Conservation (phyloP, 768 basidiomycete species). For the Xerocomellus chrysenteron region DNA sequence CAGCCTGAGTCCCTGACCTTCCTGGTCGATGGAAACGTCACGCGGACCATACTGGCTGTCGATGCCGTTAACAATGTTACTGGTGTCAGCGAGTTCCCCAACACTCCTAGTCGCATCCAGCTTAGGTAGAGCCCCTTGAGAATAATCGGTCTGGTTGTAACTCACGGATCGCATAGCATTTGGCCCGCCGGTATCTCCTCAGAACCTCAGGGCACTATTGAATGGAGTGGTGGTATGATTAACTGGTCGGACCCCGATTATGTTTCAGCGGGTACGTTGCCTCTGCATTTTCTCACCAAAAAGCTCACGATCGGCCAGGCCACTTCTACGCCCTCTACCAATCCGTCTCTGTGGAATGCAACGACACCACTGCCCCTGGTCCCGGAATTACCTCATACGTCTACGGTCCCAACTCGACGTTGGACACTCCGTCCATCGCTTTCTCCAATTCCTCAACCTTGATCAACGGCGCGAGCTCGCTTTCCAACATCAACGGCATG, state of each 20-base stretch:
- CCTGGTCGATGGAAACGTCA: conserved; percentile 66
- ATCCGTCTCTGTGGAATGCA: conserved; percentile 63
- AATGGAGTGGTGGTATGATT: conserved; percentile 84
- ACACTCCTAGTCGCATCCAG: conserved; percentile 78
- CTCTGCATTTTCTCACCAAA: not conserved
- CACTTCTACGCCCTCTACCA: conserved; percentile 69
- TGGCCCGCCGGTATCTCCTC: conserved; percentile 80
- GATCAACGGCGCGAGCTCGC: conserved; percentile 40
- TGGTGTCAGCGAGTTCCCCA: conserved; percentile 67
- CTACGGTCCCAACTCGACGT: conserved; percentile 55
- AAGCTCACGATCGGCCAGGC: conserved; percentile 35
- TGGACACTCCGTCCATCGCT: conserved; percentile 50
- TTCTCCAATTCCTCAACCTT: conserved; percentile 60
- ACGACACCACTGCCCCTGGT: conserved; percentile 44
- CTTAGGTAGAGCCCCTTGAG: conserved; percentile 51
- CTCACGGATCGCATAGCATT: conserved; percentile 39
- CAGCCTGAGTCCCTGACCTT: conserved; percentile 64
- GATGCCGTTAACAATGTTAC: conserved; percentile 50
- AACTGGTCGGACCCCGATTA: conserved; percentile 83
- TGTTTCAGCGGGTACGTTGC: conserved; percentile 49
- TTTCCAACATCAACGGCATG: conserved; percentile 6
- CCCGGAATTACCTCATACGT: conserved; percentile 60
- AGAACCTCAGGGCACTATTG: conserved; percentile 63
- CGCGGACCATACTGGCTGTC: conserved; percentile 64
- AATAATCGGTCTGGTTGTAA: not conserved